Conservation (phyloP, 2,329 filamentous ascomycete species). For the Westerdykella aurantiaca region DNA sequence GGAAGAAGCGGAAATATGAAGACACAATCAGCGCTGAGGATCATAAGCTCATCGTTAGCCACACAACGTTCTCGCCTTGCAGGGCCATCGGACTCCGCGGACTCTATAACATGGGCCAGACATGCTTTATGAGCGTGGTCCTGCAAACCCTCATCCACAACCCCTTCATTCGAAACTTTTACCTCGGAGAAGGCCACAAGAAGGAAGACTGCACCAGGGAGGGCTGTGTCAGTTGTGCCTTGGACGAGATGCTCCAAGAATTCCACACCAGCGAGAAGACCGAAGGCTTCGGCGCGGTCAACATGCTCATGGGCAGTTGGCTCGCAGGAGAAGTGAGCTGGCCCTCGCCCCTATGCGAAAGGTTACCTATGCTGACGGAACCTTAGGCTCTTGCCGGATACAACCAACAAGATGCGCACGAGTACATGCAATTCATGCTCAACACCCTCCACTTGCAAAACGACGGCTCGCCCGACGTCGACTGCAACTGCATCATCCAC, state of each 20-base stretch:
- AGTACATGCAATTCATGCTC: constrained; percentile 93
- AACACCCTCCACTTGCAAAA: constrained; percentile 82
- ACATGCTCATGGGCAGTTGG: constrained; percentile 86
- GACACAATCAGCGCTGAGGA: constrained; percentile 61
- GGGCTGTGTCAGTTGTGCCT: constrained; percentile 55
- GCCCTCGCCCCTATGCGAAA: constrained; percentile 25
- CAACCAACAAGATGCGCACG: constrained; percentile 93
- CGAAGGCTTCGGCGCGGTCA: constrained; percentile 84
- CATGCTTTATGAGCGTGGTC: constrained; percentile 96
- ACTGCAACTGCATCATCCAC: constrained; percentile 86
- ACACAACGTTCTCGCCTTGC: constrained; percentile 75
- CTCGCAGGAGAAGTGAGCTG: constrained; percentile 65
- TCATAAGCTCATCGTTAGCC: constrained; percentile 67
- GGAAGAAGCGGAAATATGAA: constrained; percentile 70
- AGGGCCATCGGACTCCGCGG: constrained; percentile 82
- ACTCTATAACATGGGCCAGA: constrained; percentile 96
- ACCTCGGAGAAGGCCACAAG: constrained; percentile 83
- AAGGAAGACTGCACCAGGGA: constrained; percentile 62
- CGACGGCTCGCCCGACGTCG: constrained; percentile 48
- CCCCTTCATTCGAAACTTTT: constrained; percentile 83
- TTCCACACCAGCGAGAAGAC: constrained; percentile 68
- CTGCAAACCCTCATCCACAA: constrained; percentile 92
- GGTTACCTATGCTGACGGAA: background rate
- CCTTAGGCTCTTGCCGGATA: constrained; percentile 61
- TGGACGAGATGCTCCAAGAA: constrained; percentile 59